Conservation (phyloP, 371 early-diverging fungal species). For the Apophysomyces sp. region DNA sequence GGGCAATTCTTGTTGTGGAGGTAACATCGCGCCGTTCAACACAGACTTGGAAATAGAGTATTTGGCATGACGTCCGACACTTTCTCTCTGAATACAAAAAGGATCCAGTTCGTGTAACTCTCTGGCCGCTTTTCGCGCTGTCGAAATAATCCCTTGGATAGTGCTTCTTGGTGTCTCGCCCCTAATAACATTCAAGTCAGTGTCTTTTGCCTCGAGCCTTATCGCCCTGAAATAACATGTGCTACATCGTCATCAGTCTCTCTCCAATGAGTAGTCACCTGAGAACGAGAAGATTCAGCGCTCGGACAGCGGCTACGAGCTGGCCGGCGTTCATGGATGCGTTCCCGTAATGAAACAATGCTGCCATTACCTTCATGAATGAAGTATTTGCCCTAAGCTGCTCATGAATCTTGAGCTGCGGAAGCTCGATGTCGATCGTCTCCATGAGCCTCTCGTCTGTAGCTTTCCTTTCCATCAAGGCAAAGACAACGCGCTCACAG, state of each 20-base stretch:
- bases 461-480: constrained; percentile 13
- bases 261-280: constrained; percentile 25
- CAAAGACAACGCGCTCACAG: too few species aligned
- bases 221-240: neutral
- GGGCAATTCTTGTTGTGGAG: constrained; percentile 36
- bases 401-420: constrained; percentile 39
- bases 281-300: constrained; percentile 40
- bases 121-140: constrained; percentile 44
- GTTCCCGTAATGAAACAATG: constrained; percentile 51
- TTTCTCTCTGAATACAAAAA: constrained; percentile 43
- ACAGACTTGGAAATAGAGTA: constrained; percentile 45
- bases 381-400: constrained; percentile 46
- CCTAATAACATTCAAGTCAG: constrained; percentile 17
- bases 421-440: constrained; percentile 41
- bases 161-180: constrained; percentile 58
- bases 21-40: constrained; percentile 31
- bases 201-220: neutral
- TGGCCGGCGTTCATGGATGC: constrained; percentile 48
- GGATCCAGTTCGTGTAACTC: constrained; percentile 43
- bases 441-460: neutral
- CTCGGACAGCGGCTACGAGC: constrained; percentile 43
- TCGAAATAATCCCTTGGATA: constrained; percentile 55
- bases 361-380: constrained; percentile 52
- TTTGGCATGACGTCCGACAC: constrained; percentile 37
- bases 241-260: neutral